These are phyloP conservation scores for Kandelia obovata DNA, from an alignment of 345 rosid species.

Conservation along the genomic window DNA sequence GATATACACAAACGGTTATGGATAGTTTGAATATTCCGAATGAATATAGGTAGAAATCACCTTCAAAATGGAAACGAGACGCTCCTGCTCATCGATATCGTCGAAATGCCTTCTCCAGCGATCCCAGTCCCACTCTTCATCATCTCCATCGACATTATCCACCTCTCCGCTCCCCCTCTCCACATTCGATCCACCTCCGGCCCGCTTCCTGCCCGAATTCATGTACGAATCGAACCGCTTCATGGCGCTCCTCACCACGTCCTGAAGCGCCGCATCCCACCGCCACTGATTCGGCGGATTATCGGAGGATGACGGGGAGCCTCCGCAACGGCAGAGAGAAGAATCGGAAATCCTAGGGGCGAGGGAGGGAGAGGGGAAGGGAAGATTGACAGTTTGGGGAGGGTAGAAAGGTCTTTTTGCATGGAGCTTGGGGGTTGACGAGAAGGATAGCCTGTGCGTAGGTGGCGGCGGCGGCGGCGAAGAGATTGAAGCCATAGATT, in stretches of 20 bases:
- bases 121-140: constrained; percentile 79
- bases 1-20: not conserved
- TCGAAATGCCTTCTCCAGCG: constrained; percentile 85
- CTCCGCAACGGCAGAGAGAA: constrained; percentile 47
- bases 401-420: constrained; percentile 39
- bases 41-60: constrained; percentile 25
- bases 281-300: constrained; percentile 24
- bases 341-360: constrained; percentile 30
- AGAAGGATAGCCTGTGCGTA: constrained; percentile 40
- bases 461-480: constrained; percentile 48
- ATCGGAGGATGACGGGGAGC: constrained; percentile 26
- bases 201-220: constrained; percentile 28
- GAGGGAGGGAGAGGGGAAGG: not conserved
- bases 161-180: not conserved
- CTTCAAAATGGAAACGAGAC: constrained; percentile 69
- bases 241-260: constrained; percentile 44
- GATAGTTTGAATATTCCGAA: not conserved
- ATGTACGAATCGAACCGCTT: constrained; percentile 53
- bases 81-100: constrained; percentile 72
- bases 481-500: constrained; percentile 50
- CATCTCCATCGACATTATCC: constrained; percentile 13
- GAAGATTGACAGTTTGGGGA: constrained; percentile 19
- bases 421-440: constrained; percentile 20
- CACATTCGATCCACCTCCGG: not conserved
- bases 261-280: constrained; percentile 62